Evolutionary conservation across 805 yeast genomes (phyloP).

Genomic region (Spathaspora boniae): DNA sequence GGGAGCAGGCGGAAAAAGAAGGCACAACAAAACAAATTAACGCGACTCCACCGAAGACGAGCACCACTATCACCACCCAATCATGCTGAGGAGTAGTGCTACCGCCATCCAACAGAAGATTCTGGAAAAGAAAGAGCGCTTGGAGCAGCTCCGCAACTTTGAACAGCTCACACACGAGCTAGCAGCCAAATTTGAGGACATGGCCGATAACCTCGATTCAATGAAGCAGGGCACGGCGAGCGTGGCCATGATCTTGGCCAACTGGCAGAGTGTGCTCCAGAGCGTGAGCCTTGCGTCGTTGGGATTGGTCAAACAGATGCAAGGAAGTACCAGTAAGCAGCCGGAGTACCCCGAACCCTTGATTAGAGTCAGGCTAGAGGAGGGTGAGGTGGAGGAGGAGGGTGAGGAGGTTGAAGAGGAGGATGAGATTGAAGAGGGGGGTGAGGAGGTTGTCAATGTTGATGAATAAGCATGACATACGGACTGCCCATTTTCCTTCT

Average conservation of each 20-base stretch:
- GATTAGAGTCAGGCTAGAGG: conserved; percentile 53
- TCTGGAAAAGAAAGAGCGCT: conserved; percentile 48
- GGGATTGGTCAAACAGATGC: conserved; percentile 43
- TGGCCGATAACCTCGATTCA: conserved; percentile 46
- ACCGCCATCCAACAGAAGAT: conserved; percentile 23
- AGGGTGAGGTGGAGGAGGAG: conserved; percentile 24
- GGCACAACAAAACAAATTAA: not conserved
- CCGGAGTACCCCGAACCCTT: conserved; percentile 63
- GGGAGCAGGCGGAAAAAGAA: not conserved
- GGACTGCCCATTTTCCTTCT: no score
- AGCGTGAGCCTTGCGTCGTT: conserved; percentile 59
- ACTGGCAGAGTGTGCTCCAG: conserved; percentile 62
- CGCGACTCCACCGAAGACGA: not conserved
- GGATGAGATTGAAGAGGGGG: conserved; percentile 8
- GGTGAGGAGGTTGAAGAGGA: conserved; percentile 6
- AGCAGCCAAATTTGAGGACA: conserved; percentile 43
- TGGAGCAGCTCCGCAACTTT: conserved; percentile 47
- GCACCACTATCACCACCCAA: conserved; percentile 2
- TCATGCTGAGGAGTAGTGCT: conserved; percentile 8
- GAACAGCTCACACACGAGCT: conserved; percentile 44
- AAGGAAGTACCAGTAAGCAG: no score
- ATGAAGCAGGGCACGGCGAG: conserved; percentile 58
- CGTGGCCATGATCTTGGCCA: conserved; percentile 54
- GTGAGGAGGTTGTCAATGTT: conserved; percentile 1
- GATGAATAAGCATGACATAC: no score